Evolutionary conservation across 345 rosid genomes (phyloP).

Genomic region (Linum trigynum): DNA sequence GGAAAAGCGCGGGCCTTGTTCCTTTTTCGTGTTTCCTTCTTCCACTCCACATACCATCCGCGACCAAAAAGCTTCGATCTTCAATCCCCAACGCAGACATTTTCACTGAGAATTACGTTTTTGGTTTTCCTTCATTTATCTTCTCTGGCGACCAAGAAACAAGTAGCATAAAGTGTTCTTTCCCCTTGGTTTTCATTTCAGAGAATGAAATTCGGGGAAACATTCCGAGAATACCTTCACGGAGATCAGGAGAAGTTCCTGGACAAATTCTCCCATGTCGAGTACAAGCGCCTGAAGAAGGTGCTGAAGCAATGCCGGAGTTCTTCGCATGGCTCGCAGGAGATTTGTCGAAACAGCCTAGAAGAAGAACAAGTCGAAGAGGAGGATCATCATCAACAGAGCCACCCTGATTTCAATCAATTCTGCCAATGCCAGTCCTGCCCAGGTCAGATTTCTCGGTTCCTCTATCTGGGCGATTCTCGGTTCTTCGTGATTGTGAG

Average conservation of each 20-base stretch:
- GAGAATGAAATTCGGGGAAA: slow-evolving; percentile 87
- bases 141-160: no score
- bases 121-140: no score
- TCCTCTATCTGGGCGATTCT: not conserved
- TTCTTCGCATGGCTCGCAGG: slow-evolving; percentile 26
- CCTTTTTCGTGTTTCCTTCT: not conserved
- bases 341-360: not conserved
- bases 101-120: no score
- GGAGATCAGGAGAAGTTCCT: slow-evolving; percentile 57
- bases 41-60: no score
- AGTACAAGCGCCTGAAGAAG: slow-evolving; percentile 77
- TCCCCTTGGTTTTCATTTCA: not conserved
- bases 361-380: not conserved
- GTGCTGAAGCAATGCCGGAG: slow-evolving; percentile 64
- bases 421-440: slow-evolving; percentile 50
- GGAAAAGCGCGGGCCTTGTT: not conserved
- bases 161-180: not conserved
- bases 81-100: not conserved
- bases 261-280: slow-evolving; percentile 62
- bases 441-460: slow-evolving; percentile 31
- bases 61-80: not conserved
- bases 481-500: not conserved
- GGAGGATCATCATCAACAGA: slow-evolving; percentile 7
- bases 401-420: slow-evolving; percentile 7
- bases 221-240: slow-evolving; percentile 59